Evolutionary conservation across 73 alveolate species (phyloP), one percentile per base, ranked within the genome.

Genomic region (Durusdinium trenchii): DNA sequence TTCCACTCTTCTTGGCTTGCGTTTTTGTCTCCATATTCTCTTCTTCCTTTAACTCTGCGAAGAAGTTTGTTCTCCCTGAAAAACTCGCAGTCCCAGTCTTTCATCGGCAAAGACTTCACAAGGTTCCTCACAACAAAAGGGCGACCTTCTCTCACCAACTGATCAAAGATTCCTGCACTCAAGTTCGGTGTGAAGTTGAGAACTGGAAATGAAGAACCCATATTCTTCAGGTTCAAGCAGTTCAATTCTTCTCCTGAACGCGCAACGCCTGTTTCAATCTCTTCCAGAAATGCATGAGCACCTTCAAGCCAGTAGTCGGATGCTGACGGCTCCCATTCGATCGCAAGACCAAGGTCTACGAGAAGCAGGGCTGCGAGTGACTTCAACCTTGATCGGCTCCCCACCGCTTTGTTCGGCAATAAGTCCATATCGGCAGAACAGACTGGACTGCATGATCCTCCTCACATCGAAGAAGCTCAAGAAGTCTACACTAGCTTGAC

Each of bases 51-150:
- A 12, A 91, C 89, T n/a, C 71, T 71, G 36, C 73, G 46, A 46
- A 91, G 47, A 30, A 45, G 40, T 20, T 73, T 45, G 35, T 91
- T 38, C 57, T 71, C 76, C 10, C 89, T 52, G 67, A 69, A 91
- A 23, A 91, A 91, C 76, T 91, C 86, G 67, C 98, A 91, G 78
- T 71, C 98, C 87, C 87, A 91, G 36, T 20, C 32, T 18, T 26
- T 42, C 98, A 91, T 91, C 43, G 98, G 98, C 28, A 69, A 89
- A 18, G 78, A 38, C 43, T 71, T 35, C 6, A 86, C 96, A 1
- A 91, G 90, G 23, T 60, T 89, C 43, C 98, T 14, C 61, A 91
- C 98, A 18, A 91, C 98, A 71, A 91, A 91, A 46, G 98, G 98
- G 40, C 98, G 98, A 18, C 98, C 98, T 38, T 91, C 90, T 35